Percentiles rank a stretch among this genome's conserved stretches.
phyloP scores from a whole-genome alignment of 352 stramenopile species.

The Elongisporangium senticosum region DNA sequence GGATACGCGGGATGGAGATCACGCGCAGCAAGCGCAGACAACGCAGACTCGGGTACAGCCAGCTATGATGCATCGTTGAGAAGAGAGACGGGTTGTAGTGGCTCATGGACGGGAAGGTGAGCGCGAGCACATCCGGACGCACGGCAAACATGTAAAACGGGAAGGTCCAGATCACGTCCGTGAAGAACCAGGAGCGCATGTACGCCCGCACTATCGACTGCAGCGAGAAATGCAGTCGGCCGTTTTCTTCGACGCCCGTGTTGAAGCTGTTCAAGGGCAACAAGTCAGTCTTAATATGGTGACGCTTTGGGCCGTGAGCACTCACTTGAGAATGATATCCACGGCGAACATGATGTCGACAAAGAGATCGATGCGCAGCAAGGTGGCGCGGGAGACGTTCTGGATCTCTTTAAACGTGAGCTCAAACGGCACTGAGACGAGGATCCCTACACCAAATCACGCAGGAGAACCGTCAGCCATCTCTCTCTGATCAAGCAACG shows the following conservation, averaged over 20 bases:
- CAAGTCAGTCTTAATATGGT: no score
- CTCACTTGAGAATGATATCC: constrained; percentile 71
- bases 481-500: background rate
- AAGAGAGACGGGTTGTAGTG: background rate
- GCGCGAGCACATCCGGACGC: constrained; percentile 18
- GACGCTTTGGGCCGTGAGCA: no score
- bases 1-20: constrained; percentile 43
- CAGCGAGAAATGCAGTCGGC: constrained; percentile 63
- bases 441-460: constrained; percentile 44
- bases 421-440: constrained; percentile 63
- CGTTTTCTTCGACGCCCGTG: constrained; percentile 66
- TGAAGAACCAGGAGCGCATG: constrained; percentile 41
- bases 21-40: constrained; percentile 50
- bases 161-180: constrained; percentile 60
- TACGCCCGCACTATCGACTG: constrained; percentile 51
- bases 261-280: constrained; percentile 78
- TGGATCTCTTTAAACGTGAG: constrained; percentile 52
- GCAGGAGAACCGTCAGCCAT: constrained; percentile 1
- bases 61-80: constrained; percentile 2
- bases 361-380: constrained; percentile 52
- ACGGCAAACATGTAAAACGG: constrained; percentile 63
- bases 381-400: constrained; percentile 16
- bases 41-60: constrained; percentile 45
- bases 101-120: constrained; percentile 13
- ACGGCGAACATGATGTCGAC: constrained; percentile 60